Evolutionary conservation across 371 early-diverging fungal genomes (phyloP), one percentile per base, ranked within the genome.

Genomic region (Circinella umbellata): DNA sequence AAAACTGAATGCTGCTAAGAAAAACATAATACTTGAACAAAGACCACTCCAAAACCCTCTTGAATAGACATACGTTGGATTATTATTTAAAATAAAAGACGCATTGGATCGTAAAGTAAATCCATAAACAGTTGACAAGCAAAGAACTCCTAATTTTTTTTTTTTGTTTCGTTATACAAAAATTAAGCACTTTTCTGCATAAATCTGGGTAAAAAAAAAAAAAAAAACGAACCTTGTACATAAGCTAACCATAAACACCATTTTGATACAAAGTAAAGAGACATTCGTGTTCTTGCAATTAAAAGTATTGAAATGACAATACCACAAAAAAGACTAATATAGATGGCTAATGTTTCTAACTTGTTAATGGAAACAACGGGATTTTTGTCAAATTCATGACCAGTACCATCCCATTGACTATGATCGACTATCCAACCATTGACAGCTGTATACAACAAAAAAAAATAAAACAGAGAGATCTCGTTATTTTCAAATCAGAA

Each of bases 11-110:
- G 48, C 65, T 3, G 70, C 67, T 39, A 74, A 11, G 1, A 64
- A 13, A 53, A 35, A 49, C 10, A 70, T 35, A 8, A 61, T 49
- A 17, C 68, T 66, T 3, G 70, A 57, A 6, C 51, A 61, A 18
- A 70, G 62, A 51, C 74, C 67, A 46, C 74, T 74, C 67, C 69
- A 74, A 47, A 55, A 70, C 1, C 74, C 74, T 18, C 74, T 68
- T 11, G 74, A 74, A 47, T 64, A 70, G 13, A 65, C 70, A 49
- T 69, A 64, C 0, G 13, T 42, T 4, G 70, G 64, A 48, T 64
- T 17, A 4, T 51, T 15, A 15, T 57, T 37, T 18, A 11, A 42
- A 9, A 42, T 42, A 11, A 47, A 14, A 0, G 46, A 7, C 0
- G 15, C 53, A 17, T 10, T 3, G 10, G 38, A 20, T 36, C 64